phyloP scores from a whole-genome alignment of 2,329 filamentous ascomycete species.

The Fusarium lyarnte region DNA sequence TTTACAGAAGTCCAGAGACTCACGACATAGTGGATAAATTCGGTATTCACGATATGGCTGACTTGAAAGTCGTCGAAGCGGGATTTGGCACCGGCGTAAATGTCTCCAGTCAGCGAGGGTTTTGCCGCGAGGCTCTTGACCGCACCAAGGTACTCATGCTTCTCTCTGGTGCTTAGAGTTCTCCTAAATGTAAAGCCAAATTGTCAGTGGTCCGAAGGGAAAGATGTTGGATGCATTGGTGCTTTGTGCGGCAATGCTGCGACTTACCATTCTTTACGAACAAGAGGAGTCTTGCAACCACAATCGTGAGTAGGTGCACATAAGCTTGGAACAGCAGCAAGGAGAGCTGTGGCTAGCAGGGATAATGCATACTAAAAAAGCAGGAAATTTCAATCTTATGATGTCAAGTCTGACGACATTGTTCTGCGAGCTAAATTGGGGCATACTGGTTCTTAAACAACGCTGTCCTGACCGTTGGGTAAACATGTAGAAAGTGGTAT shows the following conservation, averaged over 20 bases:
- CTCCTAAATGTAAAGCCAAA: not conserved
- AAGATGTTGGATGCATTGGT: accelerated
- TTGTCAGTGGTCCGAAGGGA: accelerated
- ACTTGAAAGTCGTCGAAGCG: not conserved
- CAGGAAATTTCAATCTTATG: not conserved
- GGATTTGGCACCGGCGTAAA: not conserved
- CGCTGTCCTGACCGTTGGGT: accelerated
- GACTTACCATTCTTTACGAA: not conserved
- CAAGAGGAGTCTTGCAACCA: not conserved
- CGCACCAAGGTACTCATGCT: accelerated
- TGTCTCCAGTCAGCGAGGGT: not conserved
- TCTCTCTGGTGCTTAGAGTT: not conserved
- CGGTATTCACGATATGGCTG: not conserved
- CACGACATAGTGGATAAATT: not conserved
- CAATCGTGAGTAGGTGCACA: not conserved
- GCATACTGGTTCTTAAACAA: not conserved
- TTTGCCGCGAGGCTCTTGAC: not conserved
- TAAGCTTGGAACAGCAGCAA: accelerated
- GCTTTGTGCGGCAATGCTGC: not conserved
- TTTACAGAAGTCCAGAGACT: not conserved
- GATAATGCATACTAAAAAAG: accelerated
- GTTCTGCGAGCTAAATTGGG: not conserved
- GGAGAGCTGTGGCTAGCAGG: accelerated
- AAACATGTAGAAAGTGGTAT: accelerated
- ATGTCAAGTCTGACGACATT: accelerated